Evolutionary conservation across 371 early-diverging fungal species (phyloP).

Genomic region (Lichtheimia corymbifera): DNA sequence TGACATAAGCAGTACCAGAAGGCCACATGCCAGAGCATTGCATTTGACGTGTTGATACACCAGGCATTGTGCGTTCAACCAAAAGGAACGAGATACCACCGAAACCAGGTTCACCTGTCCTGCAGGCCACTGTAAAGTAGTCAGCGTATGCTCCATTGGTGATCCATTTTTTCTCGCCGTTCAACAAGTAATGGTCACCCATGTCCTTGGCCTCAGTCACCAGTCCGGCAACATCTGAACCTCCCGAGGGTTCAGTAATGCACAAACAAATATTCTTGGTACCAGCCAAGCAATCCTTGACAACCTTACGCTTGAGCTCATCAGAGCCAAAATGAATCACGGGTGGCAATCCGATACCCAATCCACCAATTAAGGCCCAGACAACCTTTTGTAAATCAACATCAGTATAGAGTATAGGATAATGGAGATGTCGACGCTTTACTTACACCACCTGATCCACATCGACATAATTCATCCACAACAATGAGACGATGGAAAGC

Average conservation of each 20-base stretch:
- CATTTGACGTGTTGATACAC: conserved; percentile 83
- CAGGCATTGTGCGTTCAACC: conserved; percentile 78
- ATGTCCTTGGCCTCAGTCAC: conserved; percentile 69
- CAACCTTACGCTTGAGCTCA: conserved; percentile 61
- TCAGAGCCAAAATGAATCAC: conserved; percentile 63
- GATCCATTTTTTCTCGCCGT: conserved; percentile 88
- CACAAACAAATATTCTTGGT: conserved; percentile 65
- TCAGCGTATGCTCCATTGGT: conserved; percentile 90
- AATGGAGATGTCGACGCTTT: not conserved
- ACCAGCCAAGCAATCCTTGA: conserved; percentile 60
- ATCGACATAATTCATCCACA: conserved; percentile 80
- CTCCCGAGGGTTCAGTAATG: conserved; percentile 70
- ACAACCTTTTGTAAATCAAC: conserved; percentile 24
- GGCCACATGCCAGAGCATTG: conserved; percentile 76
- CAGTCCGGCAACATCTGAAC: conserved; percentile 84
- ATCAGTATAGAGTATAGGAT: not conserved
- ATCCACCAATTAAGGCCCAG: conserved; percentile 50
- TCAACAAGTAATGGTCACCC: conserved; percentile 61
- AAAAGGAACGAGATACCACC: conserved; percentile 77
- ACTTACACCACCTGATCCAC: conserved; percentile 79
- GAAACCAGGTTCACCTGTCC: conserved; percentile 85
- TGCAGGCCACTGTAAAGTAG: conserved; percentile 65
- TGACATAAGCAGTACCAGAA: conserved; percentile 74
- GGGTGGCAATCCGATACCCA: conserved; percentile 76
- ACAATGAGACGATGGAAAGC: conserved; percentile 79